A percentile compares a stretch with the other conserved stretches of the same genome.
Evolutionary conservation across 2,329 filamentous ascomycete species (phyloP).

Genomic region (Didymellaceae sp.): DNA sequence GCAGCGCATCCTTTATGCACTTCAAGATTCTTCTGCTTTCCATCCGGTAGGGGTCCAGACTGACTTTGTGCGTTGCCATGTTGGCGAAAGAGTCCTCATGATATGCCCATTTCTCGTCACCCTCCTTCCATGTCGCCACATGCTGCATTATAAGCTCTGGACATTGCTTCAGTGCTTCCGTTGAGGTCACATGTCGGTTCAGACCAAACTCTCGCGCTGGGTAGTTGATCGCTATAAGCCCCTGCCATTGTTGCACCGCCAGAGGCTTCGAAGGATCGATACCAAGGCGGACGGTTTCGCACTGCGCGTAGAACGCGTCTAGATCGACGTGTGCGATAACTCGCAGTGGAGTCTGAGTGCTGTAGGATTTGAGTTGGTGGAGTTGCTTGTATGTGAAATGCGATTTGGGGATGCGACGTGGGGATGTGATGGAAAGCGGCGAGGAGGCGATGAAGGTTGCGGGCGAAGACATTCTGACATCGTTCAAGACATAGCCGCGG

Average conservation of each 20-base stretch:
- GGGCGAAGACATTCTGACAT: slow-evolving; percentile 54
- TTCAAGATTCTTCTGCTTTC: slow-evolving; percentile 84
- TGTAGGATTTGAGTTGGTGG: slow-evolving; percentile 73
- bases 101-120: slow-evolving; percentile 91
- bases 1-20: slow-evolving; percentile 76
- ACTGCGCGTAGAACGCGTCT: slow-evolving; percentile 95
- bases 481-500: slow-evolving; percentile 21
- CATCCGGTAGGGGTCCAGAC: slow-evolving; percentile 86
- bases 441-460: slow-evolving; percentile 57
- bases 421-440: slow-evolving; percentile 49
- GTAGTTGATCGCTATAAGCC: slow-evolving; percentile 96
- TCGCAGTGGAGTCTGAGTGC: slow-evolving; percentile 76
- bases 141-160: slow-evolving; percentile 86
- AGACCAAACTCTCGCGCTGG: slow-evolving; percentile 83
- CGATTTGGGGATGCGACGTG: slow-evolving; percentile 59
- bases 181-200: slow-evolving; percentile 76
- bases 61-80: slow-evolving; percentile 91
- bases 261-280: slow-evolving; percentile 78
- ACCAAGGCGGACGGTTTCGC: slow-evolving; percentile 86
- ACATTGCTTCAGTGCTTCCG: slow-evolving; percentile 85
- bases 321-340: slow-evolving; percentile 92
- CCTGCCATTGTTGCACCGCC: slow-evolving; percentile 95
- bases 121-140: slow-evolving; percentile 93
- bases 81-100: slow-evolving; percentile 78
- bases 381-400: slow-evolving; percentile 87